These are phyloP conservation scores for Liriodendron chinense DNA, from an alignment of 164 flowering plant species.

Conservation along the genomic window DNA sequence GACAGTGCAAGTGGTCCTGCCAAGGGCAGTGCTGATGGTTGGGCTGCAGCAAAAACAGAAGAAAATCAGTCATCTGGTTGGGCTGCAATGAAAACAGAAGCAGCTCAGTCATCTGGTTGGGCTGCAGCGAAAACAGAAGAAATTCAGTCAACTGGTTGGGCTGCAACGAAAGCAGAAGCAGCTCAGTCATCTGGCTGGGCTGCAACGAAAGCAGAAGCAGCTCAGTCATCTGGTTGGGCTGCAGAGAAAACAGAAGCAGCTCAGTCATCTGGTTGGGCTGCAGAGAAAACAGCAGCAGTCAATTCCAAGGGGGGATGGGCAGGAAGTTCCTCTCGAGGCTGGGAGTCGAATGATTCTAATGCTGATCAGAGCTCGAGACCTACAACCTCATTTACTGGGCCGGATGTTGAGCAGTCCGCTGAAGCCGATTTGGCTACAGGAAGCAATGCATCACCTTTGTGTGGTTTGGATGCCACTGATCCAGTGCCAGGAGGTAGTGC, in stretches of 20 bases:
- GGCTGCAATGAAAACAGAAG: not conserved
- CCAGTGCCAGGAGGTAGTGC: not conserved
- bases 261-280: constrained; percentile 27
- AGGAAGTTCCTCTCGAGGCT: constrained; percentile 16
- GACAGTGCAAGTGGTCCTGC: constrained; percentile 12
- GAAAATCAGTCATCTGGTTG: not conserved
- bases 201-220: not conserved
- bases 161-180: not conserved
- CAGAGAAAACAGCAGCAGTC: constrained; percentile 16
- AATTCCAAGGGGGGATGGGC: constrained; percentile 25
- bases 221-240: not conserved
- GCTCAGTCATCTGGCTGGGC: not conserved
- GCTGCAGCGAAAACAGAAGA: not conserved
- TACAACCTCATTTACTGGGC: constrained; percentile 18
- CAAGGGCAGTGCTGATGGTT: constrained; percentile 11
- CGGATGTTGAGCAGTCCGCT: constrained; percentile 16
- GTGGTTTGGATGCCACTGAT: not conserved
- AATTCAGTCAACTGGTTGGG: not conserved
- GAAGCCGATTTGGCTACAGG: constrained; percentile 8
- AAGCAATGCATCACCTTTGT: constrained; percentile 3
- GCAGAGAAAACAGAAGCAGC: not conserved
- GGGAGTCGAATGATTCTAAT: constrained; percentile 28
- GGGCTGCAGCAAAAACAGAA: not conserved
- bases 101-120: not conserved
- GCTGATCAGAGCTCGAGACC: constrained; percentile 23